A percentile compares a stretch with the other conserved stretches of the same genome.
Conservation (phyloP, 2,329 filamentous ascomycete genomes). For the Cyphellophora europaea region DNA sequence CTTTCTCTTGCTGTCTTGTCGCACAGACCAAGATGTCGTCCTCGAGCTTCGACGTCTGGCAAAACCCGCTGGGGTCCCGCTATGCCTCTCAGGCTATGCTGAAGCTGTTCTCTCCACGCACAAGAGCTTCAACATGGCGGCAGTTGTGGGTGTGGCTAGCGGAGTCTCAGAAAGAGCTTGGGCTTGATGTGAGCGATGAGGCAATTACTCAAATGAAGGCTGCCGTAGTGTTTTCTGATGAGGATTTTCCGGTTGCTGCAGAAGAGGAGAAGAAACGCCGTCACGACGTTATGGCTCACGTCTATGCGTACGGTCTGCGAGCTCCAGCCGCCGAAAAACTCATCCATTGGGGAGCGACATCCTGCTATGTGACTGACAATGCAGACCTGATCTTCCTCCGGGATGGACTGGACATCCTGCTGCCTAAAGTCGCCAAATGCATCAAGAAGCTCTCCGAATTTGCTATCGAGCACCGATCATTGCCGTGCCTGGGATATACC, state of each 20-base stretch:
- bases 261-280: constrained; percentile 67
- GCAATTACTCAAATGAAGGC: constrained; percentile 68
- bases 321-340: constrained; percentile 72
- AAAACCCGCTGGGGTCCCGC: constrained; percentile 60
- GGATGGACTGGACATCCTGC: constrained; percentile 65
- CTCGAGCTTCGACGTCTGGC: constrained; percentile 44
- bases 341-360: constrained; percentile 67
- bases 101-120: constrained; percentile 68
- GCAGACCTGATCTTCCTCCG: constrained; percentile 64
- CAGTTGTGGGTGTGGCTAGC: constrained; percentile 71
- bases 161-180: constrained; percentile 71
- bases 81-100: constrained; percentile 71
- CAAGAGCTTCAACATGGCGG: constrained; percentile 69
- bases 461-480: constrained; percentile 61
- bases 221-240: constrained; percentile 65
- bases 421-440: constrained; percentile 69
- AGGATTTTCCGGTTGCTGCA: constrained; percentile 64
- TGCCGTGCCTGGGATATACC: constrained; percentile 68
- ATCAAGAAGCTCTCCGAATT: constrained; percentile 66
- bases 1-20: no score
- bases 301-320: constrained; percentile 49
- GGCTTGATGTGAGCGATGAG: constrained; percentile 63
- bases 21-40: no score
- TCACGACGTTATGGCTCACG: constrained; percentile 58
- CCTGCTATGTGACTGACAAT: constrained; percentile 59